Evolutionary conservation across 2,329 filamentous ascomycete genomes (phyloP), one percentile per base, ranked within the genome.

Genomic region (Zalaria sp.): DNA sequence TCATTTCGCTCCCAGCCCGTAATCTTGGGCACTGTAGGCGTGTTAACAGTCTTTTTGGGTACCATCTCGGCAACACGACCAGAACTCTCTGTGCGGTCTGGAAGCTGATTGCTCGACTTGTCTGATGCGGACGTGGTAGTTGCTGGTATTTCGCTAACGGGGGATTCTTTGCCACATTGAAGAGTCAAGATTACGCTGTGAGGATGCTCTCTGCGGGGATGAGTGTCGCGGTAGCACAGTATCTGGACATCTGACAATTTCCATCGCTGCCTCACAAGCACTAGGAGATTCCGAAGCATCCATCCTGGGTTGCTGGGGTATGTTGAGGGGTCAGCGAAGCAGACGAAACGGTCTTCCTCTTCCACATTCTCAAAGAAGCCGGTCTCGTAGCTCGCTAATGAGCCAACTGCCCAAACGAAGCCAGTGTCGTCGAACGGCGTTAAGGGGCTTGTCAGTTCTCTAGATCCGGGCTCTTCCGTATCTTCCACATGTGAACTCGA

Each of bases 1-100:
- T 77, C 72, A 47, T 87, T 86, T 41, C 89, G 78, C 62, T 96
- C 91, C 91, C 91, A 98, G 25, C 91, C 91, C 1, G 88, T 94
- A 7, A 91, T 80, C 58, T 93, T 95, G 39, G 91, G 89, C 49
- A 10, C 48, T 4, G 57, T 51, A 2, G 56, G 53, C n/a, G 43
- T 43, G 37, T 11, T 34, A 11, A 37, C 49, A 27, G 25, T 49
- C 38, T 37, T 50, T 45, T 44, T 43, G 8, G 42, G 40, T 32
- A 7, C 7, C 7, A 32, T 32, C n/a, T 32, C 29, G 7, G 29
- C 29, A 7, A n/a, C 29, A n/a, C 7, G 2, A n/a, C 29, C 29
- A 2, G 29, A 32, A 32, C 7, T 32, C 3, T 32, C 29, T n/a
- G 29, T n/a, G 7, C n/a, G 29, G n/a, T 32, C n/a, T 7, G 29